Conservation (phyloP, 257 asterid species). For the Voacanga thouarsii region DNA sequence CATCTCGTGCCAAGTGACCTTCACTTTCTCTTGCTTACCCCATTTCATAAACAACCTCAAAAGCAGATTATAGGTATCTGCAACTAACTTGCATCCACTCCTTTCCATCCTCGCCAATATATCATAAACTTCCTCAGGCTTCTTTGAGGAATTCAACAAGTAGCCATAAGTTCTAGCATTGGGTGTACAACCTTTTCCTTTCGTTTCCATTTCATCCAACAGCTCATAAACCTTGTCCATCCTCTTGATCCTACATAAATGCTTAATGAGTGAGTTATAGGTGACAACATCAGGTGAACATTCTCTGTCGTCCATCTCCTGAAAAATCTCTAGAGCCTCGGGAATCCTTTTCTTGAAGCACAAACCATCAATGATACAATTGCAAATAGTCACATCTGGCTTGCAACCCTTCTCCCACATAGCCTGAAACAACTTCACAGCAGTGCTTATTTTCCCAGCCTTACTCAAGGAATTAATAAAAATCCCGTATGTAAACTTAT, state of each 20-base stretch:
- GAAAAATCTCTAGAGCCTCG: conserved; percentile 59
- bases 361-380: conserved; percentile 67
- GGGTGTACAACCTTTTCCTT: conserved; percentile 47
- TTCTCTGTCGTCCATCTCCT: conserved; percentile 48
- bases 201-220: conserved; percentile 54
- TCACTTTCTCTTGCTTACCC: conserved; percentile 44
- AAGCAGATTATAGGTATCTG: conserved; percentile 57
- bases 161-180: conserved; percentile 51
- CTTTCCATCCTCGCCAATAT: conserved; percentile 58
- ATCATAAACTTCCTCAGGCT: conserved; percentile 43
- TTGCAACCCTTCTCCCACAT: conserved; percentile 72
- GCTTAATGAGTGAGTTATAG: conserved; percentile 63
- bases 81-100: conserved; percentile 43
- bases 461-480: conserved; percentile 64
- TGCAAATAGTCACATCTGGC: conserved; percentile 69
- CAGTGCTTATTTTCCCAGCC: conserved; percentile 58
- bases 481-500: conserved; percentile 57
- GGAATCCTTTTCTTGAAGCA: conserved; percentile 90
- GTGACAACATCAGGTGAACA: conserved; percentile 55
- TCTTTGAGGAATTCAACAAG: conserved; percentile 49
- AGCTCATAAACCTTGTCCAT: conserved; percentile 61
- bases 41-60: conserved; percentile 68
- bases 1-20: conserved; percentile 62
- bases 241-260: conserved; percentile 63
- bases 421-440: conserved; percentile 50